Evolutionary conservation across 768 basidiomycete species (phyloP).

Genomic region (Tricholoma flavovirens): DNA sequence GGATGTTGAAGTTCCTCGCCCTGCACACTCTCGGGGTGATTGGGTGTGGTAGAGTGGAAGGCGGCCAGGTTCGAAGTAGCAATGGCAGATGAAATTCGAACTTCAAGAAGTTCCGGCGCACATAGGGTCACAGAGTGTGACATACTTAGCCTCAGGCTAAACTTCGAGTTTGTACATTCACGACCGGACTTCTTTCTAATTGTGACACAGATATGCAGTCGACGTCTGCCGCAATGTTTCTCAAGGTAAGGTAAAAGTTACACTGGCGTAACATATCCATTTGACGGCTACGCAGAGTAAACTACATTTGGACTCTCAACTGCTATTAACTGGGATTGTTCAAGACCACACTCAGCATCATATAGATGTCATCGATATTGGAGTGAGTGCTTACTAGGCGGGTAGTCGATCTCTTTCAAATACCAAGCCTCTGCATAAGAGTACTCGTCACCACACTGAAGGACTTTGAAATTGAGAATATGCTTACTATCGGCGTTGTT

Average conservation of each 20-base stretch:
- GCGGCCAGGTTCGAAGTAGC: too few relatives aligned
- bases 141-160: too few relatives aligned
- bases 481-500: constrained; percentile 27
- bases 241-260: not conserved
- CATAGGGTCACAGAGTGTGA: too few relatives aligned
- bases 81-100: too few relatives aligned
- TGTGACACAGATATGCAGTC: not conserved
- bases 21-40: too few relatives aligned
- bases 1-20: too few relatives aligned
- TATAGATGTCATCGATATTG: not conserved
- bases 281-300: too few relatives aligned
- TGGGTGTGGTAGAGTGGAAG: too few relatives aligned
- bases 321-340: not conserved
- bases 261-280: too few relatives aligned
- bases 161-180: too few relatives aligned
- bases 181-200: too few relatives aligned
- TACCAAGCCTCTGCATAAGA: constrained; percentile 40
- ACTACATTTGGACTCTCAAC: not conserved
- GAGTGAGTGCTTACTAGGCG: constrained; percentile 31
- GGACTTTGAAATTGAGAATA: not conserved
- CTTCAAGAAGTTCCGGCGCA: too few relatives aligned
- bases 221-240: not conserved
- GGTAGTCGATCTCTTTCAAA: constrained; percentile 40
- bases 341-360: not conserved
- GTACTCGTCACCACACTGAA: not conserved